These are phyloP conservation scores for Chrysanthemum lavandulifolium DNA, from an alignment of 129 eudicot genomes.

Conservation along the genomic window DNA sequence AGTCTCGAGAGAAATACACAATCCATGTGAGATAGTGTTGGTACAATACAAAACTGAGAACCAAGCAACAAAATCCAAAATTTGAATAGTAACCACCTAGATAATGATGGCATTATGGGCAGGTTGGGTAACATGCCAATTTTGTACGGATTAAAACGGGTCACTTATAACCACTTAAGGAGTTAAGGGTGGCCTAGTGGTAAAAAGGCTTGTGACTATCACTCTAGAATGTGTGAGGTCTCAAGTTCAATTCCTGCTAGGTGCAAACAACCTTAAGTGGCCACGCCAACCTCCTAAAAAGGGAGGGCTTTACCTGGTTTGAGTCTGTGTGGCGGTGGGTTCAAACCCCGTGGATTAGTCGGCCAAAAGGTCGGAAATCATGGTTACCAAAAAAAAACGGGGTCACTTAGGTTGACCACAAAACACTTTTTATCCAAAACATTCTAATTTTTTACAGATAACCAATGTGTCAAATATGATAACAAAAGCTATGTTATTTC, in stretches of 20 bases:
- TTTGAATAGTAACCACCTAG: not conserved
- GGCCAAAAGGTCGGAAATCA: too few relatives aligned
- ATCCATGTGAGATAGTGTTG: conserved; percentile 23
- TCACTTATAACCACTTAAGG: too few relatives aligned
- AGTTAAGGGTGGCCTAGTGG: too few relatives aligned
- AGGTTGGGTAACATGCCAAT: not conserved
- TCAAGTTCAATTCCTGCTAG: too few relatives aligned
- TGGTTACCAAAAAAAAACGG: too few relatives aligned
- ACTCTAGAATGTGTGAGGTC: too few relatives aligned
- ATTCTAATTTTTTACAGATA: not conserved
- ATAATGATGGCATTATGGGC: conserved; percentile 3
- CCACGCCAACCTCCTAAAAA: too few relatives aligned
- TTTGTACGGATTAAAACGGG: not conserved
- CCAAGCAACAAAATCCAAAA: conserved; percentile 6
- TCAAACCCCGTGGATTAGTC: too few relatives aligned
- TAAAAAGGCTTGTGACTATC: too few relatives aligned
- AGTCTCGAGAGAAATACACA: conserved; percentile 13
- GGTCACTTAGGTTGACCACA: not conserved
- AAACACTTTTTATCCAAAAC: not conserved
- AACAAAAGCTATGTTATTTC: not conserved
- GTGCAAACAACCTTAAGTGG: too few relatives aligned
- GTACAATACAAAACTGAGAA: conserved; percentile 5
- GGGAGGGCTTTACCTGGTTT: too few relatives aligned
- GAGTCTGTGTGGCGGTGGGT: too few relatives aligned
- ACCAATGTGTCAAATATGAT: not conserved